Evolutionary conservation across 441 rosid species (phyloP), one percentile per base, ranked within the genome.

Genomic region (Kokia cookei): DNA sequence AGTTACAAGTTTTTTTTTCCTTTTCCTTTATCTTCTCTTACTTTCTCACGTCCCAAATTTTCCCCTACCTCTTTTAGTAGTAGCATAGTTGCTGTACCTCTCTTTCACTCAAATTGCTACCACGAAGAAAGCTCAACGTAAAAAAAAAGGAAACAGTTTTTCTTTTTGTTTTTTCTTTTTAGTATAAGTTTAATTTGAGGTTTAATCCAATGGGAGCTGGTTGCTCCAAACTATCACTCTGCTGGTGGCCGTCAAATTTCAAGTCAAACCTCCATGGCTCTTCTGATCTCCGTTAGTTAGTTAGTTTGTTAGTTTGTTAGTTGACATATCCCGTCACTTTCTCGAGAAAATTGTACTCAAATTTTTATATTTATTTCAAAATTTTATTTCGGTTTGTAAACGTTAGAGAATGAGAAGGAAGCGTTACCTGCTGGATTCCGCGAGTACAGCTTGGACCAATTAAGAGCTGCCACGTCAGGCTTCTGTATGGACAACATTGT

Each of bases 161-260:
- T 40, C 13, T 35, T 9, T n/a, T n/a, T n/a, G n/a, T n/a, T n/a
- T n/a, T n/a, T n/a, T n/a, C n/a, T n/a, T n/a, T 43, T 5, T 32
- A 32, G 37, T 32, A 32, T 63, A 1, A 24, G 61, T 69, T 60
- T 60, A 32, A 53, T 12, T 71, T 42, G 17, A 71, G 48, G 19
- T 51, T 54, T 53, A 47, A 65, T 65, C 79, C 78, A 82, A 94
- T 91, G 97, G 97, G 97, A 86, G 88, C 83, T 84, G 87, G 92
- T 73, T 94, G 95, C 95, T 94, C 98, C 85, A 94, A 89, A 82
- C 75, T 89, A 70, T 91, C 98, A 64, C 84, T 92, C 76, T 94
- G 98, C 78, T 92, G 89, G 90, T 94, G 91, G 92, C 92, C 93
- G 70, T 80, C 90, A 64, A 82, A 87, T 85, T 88, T 84, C 80